Conservation (phyloP, 345 rosid species). For the Corchorus capsularis region DNA sequence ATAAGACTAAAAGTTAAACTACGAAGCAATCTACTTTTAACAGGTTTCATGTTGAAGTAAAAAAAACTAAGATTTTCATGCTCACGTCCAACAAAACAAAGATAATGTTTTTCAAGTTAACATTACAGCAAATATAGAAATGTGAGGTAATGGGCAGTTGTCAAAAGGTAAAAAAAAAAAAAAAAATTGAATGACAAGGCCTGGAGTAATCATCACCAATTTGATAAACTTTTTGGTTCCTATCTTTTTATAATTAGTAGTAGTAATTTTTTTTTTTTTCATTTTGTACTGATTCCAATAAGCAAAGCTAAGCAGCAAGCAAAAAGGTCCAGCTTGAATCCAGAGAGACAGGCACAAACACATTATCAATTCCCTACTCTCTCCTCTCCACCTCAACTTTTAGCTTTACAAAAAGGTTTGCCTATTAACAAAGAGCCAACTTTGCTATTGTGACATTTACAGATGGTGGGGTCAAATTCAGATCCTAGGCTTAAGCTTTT, state of each 20-base stretch:
- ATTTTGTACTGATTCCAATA: constrained; percentile 29
- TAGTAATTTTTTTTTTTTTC: too few relatives aligned
- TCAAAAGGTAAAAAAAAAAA: constrained; percentile 14
- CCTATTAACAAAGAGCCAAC: constrained; percentile 3
- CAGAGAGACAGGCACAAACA: constrained; percentile 7
- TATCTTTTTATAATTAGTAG: background rate
- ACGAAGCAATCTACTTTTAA: constrained; percentile 26
- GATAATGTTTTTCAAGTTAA: background rate
- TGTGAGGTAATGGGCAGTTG: constrained; percentile 22
- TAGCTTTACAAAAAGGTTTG: background rate
- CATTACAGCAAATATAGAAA: background rate
- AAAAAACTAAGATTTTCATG: background rate
- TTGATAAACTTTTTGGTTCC: constrained; percentile 29
- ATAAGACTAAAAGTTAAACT: constrained; percentile 2
- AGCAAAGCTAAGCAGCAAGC: background rate
- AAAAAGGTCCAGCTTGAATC: constrained; percentile 31
- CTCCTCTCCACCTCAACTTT: background rate
- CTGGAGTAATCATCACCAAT: constrained; percentile 31
- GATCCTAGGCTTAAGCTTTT: background rate
- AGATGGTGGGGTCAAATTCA: constrained; percentile 11
- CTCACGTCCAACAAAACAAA: background rate
- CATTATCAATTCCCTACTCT: too few relatives aligned
- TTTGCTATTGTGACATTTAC: constrained; percentile 14
- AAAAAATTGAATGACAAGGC: constrained; percentile 14
- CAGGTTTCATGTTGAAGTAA: constrained; percentile 12